Base-by-base conservation (phyloP, 1,139 yeast species). In the Candida dubliniensis region DNA sequence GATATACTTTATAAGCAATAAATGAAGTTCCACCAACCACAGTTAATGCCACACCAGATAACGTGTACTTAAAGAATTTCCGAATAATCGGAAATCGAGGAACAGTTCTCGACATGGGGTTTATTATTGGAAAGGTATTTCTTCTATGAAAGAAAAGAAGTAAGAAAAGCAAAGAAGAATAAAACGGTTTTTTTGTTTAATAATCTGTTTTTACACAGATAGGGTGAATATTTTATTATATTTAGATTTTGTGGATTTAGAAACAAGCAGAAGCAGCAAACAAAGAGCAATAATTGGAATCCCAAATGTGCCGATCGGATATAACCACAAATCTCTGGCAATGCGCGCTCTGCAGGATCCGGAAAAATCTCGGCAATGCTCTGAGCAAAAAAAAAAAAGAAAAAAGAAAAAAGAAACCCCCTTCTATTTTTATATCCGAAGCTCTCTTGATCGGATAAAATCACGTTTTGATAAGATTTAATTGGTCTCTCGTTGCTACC, bases 1-100 rank as follows among this genome's bases (percentile, higher is more conserved):
- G 67, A 63, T 81, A 83, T 34, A 84, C 75, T 48, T 76, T 73
- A 61, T 76, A 80, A 18, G 76, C 67, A 46, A 84, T 61, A 53
- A 74, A 77, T 2, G 41, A 31, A 14, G 36, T 14, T 25, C 36
- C 41, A 23, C 36, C 41, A 8, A 38, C 31, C 11, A 25, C 36
- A 11, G 41, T 38, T n/a, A 38, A 29, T n/a, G 41, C 41, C 13
- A 32, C 32, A 25, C 41, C 41, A 7, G 36, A 8, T n/a, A 38
- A 13, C 4, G 41, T 38, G 10, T 38, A 38, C 25, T 26, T 38
- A 31, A 32, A 14, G 10, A 38, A 25, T 18, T 38, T 38, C 15
- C 36, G 25, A 32, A 38, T 14, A 7, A 37, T 18, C 13, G 34
- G 34, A 13, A 31, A 38, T n/a, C 41, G 31, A 13, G 36, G 25